Base-by-base conservation (phyloP, 306 rosid species). In the Argentina anserina region DNA sequence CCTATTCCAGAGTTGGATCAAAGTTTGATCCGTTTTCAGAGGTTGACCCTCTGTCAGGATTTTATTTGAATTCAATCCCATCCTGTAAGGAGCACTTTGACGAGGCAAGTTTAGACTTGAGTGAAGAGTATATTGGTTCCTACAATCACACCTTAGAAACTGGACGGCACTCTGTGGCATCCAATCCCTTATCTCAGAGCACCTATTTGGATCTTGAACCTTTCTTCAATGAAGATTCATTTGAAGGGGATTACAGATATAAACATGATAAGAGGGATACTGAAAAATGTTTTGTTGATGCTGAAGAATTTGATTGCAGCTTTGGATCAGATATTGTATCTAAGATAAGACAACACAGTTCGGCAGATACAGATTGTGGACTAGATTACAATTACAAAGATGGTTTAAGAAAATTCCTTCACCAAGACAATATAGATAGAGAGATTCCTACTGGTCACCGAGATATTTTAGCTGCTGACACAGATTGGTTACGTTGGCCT, bases 81-180 rank as follows among this genome's bases (percentile, higher is more conserved):
- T 29, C 39, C 75, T 67, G 33, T 63, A 78, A 25, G 25, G 72
- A 80, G 34, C 72, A 34, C n/a, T 60, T 78, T 73, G 45, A 42
- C 69, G 80, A 74, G 71, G 87, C 82, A 82, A 79, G 62, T 83
- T 80, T 77, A 36, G 73, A 62, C 46, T 37, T 74, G 73, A 74
- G 72, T 31, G 73, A 50, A 67, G 79, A 75, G 47, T 69, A 62
- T 60, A 43, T 76, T 43, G 81, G 81, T 71, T 76, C 76, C 63
- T 78, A 65, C 79, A 71, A 75, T 71, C 80, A 43, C 73, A 71
- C 82, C 31, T 71, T 76, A 40, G 75, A 59, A 72, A 81, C 78
- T 53, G 85, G 81, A 72, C 53, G 84, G 81, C 49, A n/a, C 76
- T 70, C 81, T 47, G 25, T 65, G 59, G 64, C 65, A 59, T 76